Evolutionary conservation across 1,284 basidiomycete species (phyloP), one percentile per base, ranked within the genome.

Genomic region (Tilletia walkeri): DNA sequence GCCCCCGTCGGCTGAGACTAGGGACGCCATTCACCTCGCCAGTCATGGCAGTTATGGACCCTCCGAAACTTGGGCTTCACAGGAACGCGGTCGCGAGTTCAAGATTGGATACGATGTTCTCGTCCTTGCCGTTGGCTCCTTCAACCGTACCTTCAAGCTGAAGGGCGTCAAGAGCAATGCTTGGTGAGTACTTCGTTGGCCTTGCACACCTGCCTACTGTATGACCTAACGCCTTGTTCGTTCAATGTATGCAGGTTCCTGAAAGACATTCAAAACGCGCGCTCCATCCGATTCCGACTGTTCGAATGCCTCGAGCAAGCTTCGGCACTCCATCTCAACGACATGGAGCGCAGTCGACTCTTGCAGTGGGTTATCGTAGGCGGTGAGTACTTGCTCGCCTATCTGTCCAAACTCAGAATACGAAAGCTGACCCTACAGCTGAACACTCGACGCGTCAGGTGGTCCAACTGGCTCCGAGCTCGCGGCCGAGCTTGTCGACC

Each of bases 271-370:
- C 87, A 88, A 56, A 92, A 95, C 77, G 91, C 93, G 0, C 86
- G 92, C n/a, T 87, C 87, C 1, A 95, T 95, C 76, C 88, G 92
- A 34, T 86, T 87, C 16, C 86, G 91, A 1, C 89, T 95, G 45
- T 85, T 93, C 12, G 90, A 90, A 82, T 91, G 90, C 89, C 72
- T 94, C 72, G 92, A 94, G 78, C 89, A 91, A 79, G 92, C 92
- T 0, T 89, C 88, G 70, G 89, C 90, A 76, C 50, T 59, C 9
- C 41, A 48, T 41, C 30, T 70, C 30, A 72, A 65, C 59, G 76
- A 76, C 38, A 65, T 68, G 3, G 63, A 77, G 54, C 6, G 77
- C 0, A 63, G 59, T 38, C 59, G 59, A 14, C 36, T 66, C 9
- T n/a, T 66, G 10, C 65, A 66, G 49, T 66, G 65, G 65, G 65